Evolutionary conservation across 1,139 yeast genomes (phyloP).

Genomic region (Hanseniaspora uvarum): DNA sequence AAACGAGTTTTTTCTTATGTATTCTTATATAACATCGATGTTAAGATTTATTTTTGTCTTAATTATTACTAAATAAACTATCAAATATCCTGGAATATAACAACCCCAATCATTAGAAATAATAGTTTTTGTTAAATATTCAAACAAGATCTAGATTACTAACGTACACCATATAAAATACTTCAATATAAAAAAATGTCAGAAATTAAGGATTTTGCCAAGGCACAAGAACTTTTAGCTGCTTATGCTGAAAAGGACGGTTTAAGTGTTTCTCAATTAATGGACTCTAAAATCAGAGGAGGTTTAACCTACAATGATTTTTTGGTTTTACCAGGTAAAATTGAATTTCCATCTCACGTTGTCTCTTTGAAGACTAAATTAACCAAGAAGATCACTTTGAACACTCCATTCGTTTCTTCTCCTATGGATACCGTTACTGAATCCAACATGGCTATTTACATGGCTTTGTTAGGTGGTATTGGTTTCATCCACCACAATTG

Average conservation of each 20-base stretch:
- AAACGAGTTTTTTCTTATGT: too few species aligned
- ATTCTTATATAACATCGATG: too few species aligned
- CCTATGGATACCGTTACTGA: slow-evolving; percentile 99
- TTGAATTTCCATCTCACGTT: slow-evolving; percentile 68
- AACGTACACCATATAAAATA: background rate
- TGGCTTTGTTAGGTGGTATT: slow-evolving; percentile 98
- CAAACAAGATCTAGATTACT: background rate
- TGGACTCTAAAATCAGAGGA: slow-evolving; percentile 85
- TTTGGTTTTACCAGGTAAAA: slow-evolving; percentile 88
- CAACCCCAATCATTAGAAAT: slow-evolving; percentile 8
- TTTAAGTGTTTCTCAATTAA: slow-evolving; percentile 66
- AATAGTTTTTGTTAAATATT: background rate
- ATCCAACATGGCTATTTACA: slow-evolving; percentile 91
- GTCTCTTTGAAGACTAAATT: slow-evolving; percentile 75
- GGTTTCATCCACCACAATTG: slow-evolving; percentile 98
- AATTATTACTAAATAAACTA: background rate
- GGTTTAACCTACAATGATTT: slow-evolving; percentile 97
- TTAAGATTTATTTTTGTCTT: too few species aligned
- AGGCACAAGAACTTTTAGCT: slow-evolving; percentile 59
- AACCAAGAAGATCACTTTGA: slow-evolving; percentile 82
- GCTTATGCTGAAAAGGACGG: slow-evolving; percentile 72
- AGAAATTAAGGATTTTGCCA: slow-evolving; percentile 41
- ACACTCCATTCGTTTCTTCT: slow-evolving; percentile 90
- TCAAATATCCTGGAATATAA: slow-evolving; percentile 8
- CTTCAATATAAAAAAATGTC: slow-evolving; percentile 23